Base-by-base conservation (phyloP, 495 filamentous ascomycete genomes). In the Neurospora sp. region DNA sequence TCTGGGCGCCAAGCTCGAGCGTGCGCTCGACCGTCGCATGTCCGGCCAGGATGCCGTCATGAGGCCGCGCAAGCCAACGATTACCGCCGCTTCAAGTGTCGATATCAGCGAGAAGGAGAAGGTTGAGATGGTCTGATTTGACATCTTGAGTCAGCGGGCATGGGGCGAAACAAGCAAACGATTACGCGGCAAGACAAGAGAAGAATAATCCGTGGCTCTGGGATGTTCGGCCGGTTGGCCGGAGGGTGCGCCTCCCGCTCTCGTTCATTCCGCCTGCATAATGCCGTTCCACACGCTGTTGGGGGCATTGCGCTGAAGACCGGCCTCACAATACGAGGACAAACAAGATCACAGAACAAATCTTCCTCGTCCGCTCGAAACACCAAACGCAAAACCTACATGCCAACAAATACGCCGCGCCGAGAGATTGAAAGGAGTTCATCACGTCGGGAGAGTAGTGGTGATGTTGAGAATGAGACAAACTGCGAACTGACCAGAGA, bases 1-100 rank as follows among this genome's bases (percentile, higher is more conserved):
- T 39, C 86, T 98, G 53, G 92, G 94, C 61, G 95, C 96, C 45
- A 98, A 98, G 83, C 87, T 98, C 48, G 96, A 99, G 79, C 90
- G 96, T 45, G 96, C 96, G 14, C 89, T 99, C 44, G 92, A 89
- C 71, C 86, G 96, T 76, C 89, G 96, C 76, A 96, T 98, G 94
- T 91, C 87, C 35, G 81, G 91, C 76, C 96, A 99, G 80, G 96
- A 99, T 81, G 96, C 96, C 65, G 89, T 92, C 72, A 95, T 96
- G 88, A 88, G 90, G 69, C 82, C 83, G 69, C 80, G 83, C 68
- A 83, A 83, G 77, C 83, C 81, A 71, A 80, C 76, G 69, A 81
- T 79, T 70, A 61, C 53, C 14, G 53, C 53, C 53, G 27, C 53
- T 61, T 61, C 53, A 8, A 61, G 53, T 61, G 69, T 76, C 27